Percentiles rank a stretch among this genome's conserved stretches.
Conservation (phyloP, 1,284 basidiomycete genomes). For the Cryptococcus floricola region DNA sequence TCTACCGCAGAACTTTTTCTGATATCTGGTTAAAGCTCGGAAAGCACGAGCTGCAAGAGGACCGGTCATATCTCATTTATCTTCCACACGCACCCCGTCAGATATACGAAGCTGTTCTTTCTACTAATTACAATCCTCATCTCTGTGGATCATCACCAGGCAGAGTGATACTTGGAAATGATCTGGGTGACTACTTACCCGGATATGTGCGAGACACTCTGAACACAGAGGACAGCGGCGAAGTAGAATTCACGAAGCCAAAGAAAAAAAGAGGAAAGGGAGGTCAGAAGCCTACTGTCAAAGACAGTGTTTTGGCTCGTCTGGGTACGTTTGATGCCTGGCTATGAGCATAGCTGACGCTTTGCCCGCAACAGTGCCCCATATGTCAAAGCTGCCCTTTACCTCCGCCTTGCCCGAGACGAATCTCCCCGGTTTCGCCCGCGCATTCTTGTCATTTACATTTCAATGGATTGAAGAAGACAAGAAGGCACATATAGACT, state of each 20-base stretch:
- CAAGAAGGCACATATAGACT: constrained; percentile 29
- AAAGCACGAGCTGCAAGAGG: constrained; percentile 15
- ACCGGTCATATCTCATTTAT: constrained; percentile 31
- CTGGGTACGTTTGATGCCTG: constrained; percentile 24
- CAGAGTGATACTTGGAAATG: constrained; percentile 41
- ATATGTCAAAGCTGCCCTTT: constrained; percentile 25
- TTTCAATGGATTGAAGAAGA: constrained; percentile 37
- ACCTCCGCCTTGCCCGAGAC: constrained; percentile 35
- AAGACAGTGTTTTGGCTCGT: constrained; percentile 36
- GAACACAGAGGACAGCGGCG: not conserved
- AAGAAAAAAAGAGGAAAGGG: constrained; percentile 38
- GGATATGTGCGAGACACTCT: constrained; percentile 15
- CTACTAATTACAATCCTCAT: constrained; percentile 24
- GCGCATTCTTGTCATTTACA: constrained; percentile 39
- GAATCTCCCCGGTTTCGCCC: constrained; percentile 42
- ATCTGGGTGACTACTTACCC: constrained; percentile 39
- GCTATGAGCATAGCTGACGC: not conserved
- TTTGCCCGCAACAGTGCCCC: constrained; percentile 23
- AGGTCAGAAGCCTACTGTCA: constrained; percentile 1
- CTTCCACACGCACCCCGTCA: constrained; percentile 42
- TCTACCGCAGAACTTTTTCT: constrained; percentile 1
- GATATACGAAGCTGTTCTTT: constrained; percentile 38
- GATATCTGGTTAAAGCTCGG: constrained; percentile 18
- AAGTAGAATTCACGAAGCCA: constrained; percentile 34
- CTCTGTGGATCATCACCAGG: constrained; percentile 13